phyloP scores from a whole-genome alignment of 352 stramenopile genomes.

The Elongisporangium prolatum region DNA sequence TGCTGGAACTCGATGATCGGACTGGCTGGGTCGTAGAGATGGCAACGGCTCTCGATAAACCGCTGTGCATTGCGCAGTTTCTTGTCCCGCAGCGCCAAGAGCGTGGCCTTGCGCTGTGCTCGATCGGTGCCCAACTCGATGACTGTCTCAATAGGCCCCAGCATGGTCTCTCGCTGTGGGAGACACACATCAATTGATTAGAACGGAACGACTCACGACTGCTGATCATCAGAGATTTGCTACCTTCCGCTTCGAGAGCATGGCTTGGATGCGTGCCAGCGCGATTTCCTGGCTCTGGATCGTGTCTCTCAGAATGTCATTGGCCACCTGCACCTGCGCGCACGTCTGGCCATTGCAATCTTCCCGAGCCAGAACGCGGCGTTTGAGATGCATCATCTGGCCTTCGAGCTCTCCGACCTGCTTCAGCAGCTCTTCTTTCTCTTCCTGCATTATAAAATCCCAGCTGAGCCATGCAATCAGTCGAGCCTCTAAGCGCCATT shows the following conservation, averaged over 20 bases:
- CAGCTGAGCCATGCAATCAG: not conserved
- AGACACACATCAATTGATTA: not conserved
- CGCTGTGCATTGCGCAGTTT: slow-evolving; percentile 18
- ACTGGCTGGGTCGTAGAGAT: slow-evolving; percentile 14
- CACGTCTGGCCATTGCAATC: slow-evolving; percentile 3
- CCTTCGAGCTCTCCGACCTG: slow-evolving; percentile 19
- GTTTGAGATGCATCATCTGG: slow-evolving; percentile 22
- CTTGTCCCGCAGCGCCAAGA: slow-evolving; percentile 16
- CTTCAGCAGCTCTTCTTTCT: slow-evolving; percentile 22
- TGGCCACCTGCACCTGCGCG: slow-evolving; percentile 8
- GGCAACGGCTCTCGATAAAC: slow-evolving; percentile 19
- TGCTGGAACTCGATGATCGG: slow-evolving; percentile 23
- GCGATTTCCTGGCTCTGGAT: slow-evolving; percentile 23
- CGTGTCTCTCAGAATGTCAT: slow-evolving; percentile 14
- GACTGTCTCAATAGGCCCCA: slow-evolving; percentile 26
- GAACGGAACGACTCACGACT: not conserved
- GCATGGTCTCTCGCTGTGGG: slow-evolving; percentile 3
- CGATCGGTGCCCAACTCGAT: slow-evolving; percentile 28
- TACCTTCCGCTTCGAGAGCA: slow-evolving; percentile 13
- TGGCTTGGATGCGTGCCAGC: slow-evolving; percentile 21
- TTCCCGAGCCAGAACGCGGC: slow-evolving; percentile 8
- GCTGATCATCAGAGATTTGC: slow-evolving; percentile 4
- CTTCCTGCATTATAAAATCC: slow-evolving; percentile 12
- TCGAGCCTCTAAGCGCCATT: not conserved
- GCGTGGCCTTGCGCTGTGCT: slow-evolving; percentile 13